Evolutionary conservation across 495 filamentous ascomycete species (phyloP).

Genomic region (Elasticomyces elasticus): DNA sequence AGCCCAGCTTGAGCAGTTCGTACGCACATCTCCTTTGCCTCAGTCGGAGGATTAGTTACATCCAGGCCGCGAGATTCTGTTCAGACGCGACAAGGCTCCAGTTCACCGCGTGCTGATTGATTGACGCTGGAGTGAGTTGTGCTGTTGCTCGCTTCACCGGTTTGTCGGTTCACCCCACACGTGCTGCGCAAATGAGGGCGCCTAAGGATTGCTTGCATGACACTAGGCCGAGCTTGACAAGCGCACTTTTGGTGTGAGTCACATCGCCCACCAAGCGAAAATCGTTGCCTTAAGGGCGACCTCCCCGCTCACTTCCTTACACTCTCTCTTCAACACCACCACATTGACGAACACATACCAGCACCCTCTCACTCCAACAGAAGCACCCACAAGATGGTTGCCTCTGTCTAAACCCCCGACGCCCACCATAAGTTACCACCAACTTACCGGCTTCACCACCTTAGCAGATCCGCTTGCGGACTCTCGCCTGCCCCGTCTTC

Average conservation of each 20-base stretch:
- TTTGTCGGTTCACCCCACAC: not conserved
- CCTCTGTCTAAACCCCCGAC: constrained; percentile 33
- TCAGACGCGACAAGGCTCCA: too few species aligned
- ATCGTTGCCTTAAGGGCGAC: too few species aligned
- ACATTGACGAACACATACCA: constrained; percentile 33
- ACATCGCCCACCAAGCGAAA: too few species aligned
- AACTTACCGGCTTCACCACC: constrained; percentile 18
- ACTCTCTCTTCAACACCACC: constrained; percentile 25
- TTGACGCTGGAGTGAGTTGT: too few species aligned
- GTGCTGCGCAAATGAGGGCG: not conserved
- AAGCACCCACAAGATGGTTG: constrained; percentile 37
- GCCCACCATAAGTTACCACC: constrained; percentile 14
- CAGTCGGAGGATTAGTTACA: too few species aligned
- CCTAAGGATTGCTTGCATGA: not conserved
- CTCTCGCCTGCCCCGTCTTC: constrained; percentile 43
- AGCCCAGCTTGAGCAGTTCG: not conserved
- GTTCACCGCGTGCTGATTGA: too few species aligned
- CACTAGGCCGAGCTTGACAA: not conserved
- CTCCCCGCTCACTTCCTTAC: constrained; percentile 15
- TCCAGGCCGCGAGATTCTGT: too few species aligned
- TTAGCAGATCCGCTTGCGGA: constrained; percentile 36
- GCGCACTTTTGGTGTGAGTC: not conserved
- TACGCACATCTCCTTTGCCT: too few species aligned
- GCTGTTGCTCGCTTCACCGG: not conserved
- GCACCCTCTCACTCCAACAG: constrained; percentile 28